Percentiles rank a stretch among this genome's conserved stretches.
These are phyloP conservation scores for Metschnikowia lachancei DNA, from an alignment of 805 yeast genomes.

Conservation along the genomic window DNA sequence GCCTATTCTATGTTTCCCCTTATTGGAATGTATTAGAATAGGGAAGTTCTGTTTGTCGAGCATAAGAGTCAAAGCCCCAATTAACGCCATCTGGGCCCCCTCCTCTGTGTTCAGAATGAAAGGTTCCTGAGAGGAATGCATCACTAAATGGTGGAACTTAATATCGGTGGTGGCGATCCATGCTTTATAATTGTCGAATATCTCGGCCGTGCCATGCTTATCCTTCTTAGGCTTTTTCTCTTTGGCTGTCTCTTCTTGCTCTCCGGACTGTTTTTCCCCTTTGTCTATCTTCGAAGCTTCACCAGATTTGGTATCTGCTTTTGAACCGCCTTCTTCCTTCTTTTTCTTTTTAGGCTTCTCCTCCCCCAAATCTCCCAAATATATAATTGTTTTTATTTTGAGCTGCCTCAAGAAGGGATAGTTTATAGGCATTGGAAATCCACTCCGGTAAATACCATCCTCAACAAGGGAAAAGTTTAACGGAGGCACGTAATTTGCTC, in stretches of 20 bases:
- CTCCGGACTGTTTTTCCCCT: constrained; percentile 26
- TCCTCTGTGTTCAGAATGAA: constrained; percentile 50
- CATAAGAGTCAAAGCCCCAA: constrained; percentile 54
- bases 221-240: constrained; percentile 30
- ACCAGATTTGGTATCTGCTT: no score
- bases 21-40: constrained; percentile 84
- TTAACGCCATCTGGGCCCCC: constrained; percentile 47
- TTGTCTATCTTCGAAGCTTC: constrained; percentile 11
- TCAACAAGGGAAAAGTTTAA: constrained; percentile 87
- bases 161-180: constrained; percentile 62
- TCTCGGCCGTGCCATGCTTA: constrained; percentile 52
- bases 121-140: constrained; percentile 76
- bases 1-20: constrained; percentile 96
- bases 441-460: constrained; percentile 82
- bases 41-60: constrained; percentile 75
- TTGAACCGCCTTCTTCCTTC: constrained; percentile 8
- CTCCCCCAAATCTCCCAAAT: constrained; percentile 62
- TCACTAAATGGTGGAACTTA: constrained; percentile 54
- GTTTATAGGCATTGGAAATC: constrained; percentile 88
- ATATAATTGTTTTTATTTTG: constrained; percentile 73
- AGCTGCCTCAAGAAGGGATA: constrained; percentile 73
- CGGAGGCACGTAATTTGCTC: constrained; percentile 66
- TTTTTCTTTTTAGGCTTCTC: constrained; percentile 23
- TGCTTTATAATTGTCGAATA: constrained; percentile 54
- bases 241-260: constrained; percentile 12